Evolutionary conservation across 2,329 filamentous ascomycete species (phyloP).

Genomic region (Ophiostoma pallidulum): DNA sequence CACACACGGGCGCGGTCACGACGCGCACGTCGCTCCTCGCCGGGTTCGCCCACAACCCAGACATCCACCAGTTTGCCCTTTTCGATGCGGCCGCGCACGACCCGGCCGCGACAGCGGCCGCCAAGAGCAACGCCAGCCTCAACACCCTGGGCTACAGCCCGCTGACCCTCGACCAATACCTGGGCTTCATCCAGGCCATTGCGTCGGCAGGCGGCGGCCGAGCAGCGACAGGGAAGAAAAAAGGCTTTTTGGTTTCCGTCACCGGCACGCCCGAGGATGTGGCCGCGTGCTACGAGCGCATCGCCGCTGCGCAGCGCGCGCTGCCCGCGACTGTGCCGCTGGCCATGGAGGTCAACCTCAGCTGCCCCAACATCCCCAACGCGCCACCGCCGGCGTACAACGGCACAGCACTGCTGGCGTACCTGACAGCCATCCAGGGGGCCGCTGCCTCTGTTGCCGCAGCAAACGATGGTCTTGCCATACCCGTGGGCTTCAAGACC

Average conservation of each 20-base stretch:
- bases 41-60: conserved; percentile 54
- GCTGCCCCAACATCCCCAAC: conserved; percentile 63
- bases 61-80: conserved; percentile 56
- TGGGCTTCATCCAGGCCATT: conserved; percentile 45
- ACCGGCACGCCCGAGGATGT: conserved; percentile 55
- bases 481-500: conserved; percentile 56
- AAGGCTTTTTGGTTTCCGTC: conserved; percentile 61
- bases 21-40: conserved; percentile 58
- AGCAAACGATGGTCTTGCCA: conserved; percentile 11
- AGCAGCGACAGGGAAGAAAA: conserved; percentile 24
- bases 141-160: conserved; percentile 73
- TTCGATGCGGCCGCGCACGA: conserved; percentile 36
- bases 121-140: conserved; percentile 36
- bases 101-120: conserved; percentile 10
- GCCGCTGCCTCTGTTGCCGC: background rate
- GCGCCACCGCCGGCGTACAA: conserved; percentile 65
- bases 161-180: conserved; percentile 47
- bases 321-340: conserved; percentile 35
- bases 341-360: conserved; percentile 68
- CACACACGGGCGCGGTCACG: conserved; percentile 63
- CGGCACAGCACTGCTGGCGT: conserved; percentile 38
- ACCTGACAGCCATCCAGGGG: conserved; percentile 38
- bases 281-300: conserved; percentile 41
- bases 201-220: conserved; percentile 17
- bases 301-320: conserved; percentile 30